Evolutionary conservation across 2,329 filamentous ascomycete species (phyloP).

Genomic region (Xylaria hypoxylon): DNA sequence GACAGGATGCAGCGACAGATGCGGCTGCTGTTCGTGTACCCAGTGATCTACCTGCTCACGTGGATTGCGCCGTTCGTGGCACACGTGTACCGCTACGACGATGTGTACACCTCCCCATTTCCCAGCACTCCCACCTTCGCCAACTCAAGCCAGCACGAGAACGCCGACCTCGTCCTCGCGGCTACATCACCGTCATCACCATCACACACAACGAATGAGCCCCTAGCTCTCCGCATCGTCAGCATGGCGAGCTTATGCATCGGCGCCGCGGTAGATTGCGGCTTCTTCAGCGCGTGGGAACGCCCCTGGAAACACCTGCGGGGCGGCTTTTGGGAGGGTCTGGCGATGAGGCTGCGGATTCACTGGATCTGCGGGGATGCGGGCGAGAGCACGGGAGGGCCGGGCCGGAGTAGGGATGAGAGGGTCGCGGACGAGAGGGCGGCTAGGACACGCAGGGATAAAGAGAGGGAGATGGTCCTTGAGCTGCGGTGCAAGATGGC

Average conservation of each 20-base stretch:
- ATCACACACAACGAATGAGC: constrained; percentile 49
- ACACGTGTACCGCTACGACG: constrained; percentile 70
- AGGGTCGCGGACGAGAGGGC: constrained; percentile 62
- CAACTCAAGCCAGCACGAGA: too few species aligned
- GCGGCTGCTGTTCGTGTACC: constrained; percentile 80
- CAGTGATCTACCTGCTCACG: constrained; percentile 75
- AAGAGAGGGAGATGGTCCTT: constrained; percentile 62
- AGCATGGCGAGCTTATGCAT: constrained; percentile 69
- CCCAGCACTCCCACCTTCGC: too few species aligned
- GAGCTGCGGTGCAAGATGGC: constrained; percentile 54
- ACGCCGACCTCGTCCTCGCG: background rate
- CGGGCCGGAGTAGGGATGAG: constrained; percentile 35
- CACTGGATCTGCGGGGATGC: constrained; percentile 49
- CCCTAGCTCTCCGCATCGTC: constrained; percentile 67
- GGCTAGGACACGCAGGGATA: constrained; percentile 44
- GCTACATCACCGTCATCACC: background rate
- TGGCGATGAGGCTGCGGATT: constrained; percentile 45
- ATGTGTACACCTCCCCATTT: constrained; percentile 25
- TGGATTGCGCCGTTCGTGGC: constrained; percentile 78
- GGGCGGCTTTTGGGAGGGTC: constrained; percentile 50
- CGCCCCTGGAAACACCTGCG: constrained; percentile 74
- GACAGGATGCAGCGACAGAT: constrained; percentile 74
- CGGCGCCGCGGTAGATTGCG: constrained; percentile 75
- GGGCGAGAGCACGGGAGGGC: constrained; percentile 18
- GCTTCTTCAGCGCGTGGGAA: constrained; percentile 76